Evolutionary conservation across 2,329 filamentous ascomycete species (phyloP).

Genomic region (Trichoderma sp.): DNA sequence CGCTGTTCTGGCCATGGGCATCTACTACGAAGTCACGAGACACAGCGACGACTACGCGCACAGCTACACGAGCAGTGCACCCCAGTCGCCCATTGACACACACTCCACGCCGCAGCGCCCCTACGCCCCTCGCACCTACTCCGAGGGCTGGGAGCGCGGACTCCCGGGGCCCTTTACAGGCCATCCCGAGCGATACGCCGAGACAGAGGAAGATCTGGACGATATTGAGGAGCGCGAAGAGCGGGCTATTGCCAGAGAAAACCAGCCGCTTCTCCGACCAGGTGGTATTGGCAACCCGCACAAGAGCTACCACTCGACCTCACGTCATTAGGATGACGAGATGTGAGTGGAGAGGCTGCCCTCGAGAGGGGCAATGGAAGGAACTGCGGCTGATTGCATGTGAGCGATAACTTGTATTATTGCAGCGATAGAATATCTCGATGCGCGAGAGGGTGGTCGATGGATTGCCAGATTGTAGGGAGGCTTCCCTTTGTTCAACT

Average conservation of each 20-base stretch:
- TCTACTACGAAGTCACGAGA: slow-evolving; percentile 68
- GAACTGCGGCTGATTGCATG: neutral
- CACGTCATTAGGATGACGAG: neutral
- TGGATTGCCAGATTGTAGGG: slow-evolving; percentile 4
- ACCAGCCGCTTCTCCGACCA: slow-evolving; percentile 53
- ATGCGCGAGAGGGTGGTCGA: neutral
- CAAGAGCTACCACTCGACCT: slow-evolving; percentile 44
- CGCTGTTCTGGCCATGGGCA: slow-evolving; percentile 74
- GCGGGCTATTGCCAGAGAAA: slow-evolving; percentile 53
- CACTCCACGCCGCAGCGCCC: slow-evolving; percentile 40
- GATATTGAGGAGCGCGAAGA: slow-evolving; percentile 55
- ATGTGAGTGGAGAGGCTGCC: neutral
- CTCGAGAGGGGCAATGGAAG: neutral
- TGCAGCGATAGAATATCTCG: slow-evolving; percentile 7
- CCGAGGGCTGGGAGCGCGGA: slow-evolving; percentile 55
- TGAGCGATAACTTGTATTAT: slow-evolving; percentile 12
- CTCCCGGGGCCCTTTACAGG: slow-evolving; percentile 55
- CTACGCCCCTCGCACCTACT: slow-evolving; percentile 49
- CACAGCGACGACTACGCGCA: slow-evolving; percentile 38
- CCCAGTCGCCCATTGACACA: slow-evolving; percentile 37
- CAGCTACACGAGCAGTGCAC: slow-evolving; percentile 34
- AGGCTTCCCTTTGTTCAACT: neutral
- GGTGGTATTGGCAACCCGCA: slow-evolving; percentile 54
- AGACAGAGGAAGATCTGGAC: slow-evolving; percentile 55
- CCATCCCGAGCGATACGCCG: slow-evolving; percentile 55